Percentiles rank a stretch among this genome's conserved stretches.
Conservation (phyloP, 2,329 filamentous ascomycete species). For the Fusarium sp. region DNA sequence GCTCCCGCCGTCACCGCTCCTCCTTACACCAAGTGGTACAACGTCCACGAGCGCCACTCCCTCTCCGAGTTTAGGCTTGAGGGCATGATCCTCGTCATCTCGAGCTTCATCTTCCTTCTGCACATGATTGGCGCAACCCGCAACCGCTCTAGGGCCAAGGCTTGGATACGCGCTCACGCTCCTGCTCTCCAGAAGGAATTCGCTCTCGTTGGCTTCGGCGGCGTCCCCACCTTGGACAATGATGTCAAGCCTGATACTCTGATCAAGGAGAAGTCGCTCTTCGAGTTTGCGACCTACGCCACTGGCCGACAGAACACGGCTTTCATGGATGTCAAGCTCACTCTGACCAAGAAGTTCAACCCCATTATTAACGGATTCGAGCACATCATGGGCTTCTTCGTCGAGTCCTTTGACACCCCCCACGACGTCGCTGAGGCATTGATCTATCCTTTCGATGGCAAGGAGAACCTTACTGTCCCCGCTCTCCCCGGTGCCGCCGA, state of each 20-base stretch:
- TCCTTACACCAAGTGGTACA: constrained; percentile 96
- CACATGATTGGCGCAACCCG: constrained; percentile 84
- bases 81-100: constrained; percentile 81
- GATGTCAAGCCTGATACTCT: constrained; percentile 58
- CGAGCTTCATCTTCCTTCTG: constrained; percentile 79
- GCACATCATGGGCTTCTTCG: constrained; percentile 77
- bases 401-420: constrained; percentile 79
- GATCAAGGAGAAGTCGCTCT: constrained; percentile 87
- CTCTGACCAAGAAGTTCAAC: constrained; percentile 88
- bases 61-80: constrained; percentile 89
- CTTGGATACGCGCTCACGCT: constrained; percentile 83
- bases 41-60: constrained; percentile 90
- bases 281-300: constrained; percentile 88
- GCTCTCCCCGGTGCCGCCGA: constrained; percentile 70
- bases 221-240: constrained; percentile 62
- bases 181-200: constrained; percentile 83
- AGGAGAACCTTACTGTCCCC: constrained; percentile 83
- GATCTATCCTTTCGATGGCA: constrained; percentile 91
- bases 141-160: constrained; percentile 83
- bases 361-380: constrained; percentile 75
- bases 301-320: constrained; percentile 93
- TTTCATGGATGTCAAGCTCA: constrained; percentile 87
- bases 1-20: constrained; percentile 62
- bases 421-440: constrained; percentile 81
- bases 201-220: constrained; percentile 84